Evolutionary conservation across 257 asterid genomes (phyloP).

Genomic region (Dorcoceras hygrometricum): DNA sequence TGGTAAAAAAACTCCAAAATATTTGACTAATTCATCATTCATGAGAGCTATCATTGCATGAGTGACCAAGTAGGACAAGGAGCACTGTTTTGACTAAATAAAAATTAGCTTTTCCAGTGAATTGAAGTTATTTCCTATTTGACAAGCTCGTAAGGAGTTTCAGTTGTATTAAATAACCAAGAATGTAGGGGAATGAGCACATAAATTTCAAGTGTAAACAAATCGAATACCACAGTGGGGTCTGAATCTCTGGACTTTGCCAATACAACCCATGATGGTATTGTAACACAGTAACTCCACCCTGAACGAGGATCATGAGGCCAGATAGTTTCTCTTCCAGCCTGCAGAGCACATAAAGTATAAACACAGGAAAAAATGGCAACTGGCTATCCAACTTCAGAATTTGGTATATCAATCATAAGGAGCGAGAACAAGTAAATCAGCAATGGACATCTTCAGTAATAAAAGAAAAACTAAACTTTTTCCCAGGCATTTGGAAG

Average conservation of each 20-base stretch:
- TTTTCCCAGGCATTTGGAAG: conserved; percentile 7
- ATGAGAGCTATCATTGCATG: not conserved
- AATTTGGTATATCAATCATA: conserved; percentile 15
- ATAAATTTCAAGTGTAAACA: conserved; percentile 24
- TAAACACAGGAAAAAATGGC: conserved; percentile 22
- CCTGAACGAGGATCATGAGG: conserved; percentile 95
- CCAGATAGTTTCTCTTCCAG: conserved; percentile 86
- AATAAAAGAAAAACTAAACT: conserved; percentile 9
- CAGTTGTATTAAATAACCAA: conserved; percentile 16
- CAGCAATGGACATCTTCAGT: conserved; percentile 17
- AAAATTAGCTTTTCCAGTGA: conserved; percentile 10
- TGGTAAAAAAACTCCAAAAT: conserved; percentile 9
- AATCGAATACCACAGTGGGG: conserved; percentile 78
- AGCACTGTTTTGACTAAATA: conserved; percentile 15
- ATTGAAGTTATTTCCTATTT: not conserved
- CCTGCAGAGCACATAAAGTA: conserved; percentile 42
- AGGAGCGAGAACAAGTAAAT: not conserved
- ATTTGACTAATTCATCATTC: conserved; percentile 10
- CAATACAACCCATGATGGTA: conserved; percentile 93
- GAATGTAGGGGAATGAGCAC: conserved; percentile 24
- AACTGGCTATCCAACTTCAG: not conserved
- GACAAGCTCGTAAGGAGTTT: conserved; percentile 2
- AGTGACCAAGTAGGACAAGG: not conserved
- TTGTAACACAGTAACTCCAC: conserved; percentile 91
- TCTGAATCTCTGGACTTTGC: conserved; percentile 96